Evolutionary conservation across 1,284 basidiomycete genomes (phyloP).

Genomic region (Apiotrichum gamsii): DNA sequence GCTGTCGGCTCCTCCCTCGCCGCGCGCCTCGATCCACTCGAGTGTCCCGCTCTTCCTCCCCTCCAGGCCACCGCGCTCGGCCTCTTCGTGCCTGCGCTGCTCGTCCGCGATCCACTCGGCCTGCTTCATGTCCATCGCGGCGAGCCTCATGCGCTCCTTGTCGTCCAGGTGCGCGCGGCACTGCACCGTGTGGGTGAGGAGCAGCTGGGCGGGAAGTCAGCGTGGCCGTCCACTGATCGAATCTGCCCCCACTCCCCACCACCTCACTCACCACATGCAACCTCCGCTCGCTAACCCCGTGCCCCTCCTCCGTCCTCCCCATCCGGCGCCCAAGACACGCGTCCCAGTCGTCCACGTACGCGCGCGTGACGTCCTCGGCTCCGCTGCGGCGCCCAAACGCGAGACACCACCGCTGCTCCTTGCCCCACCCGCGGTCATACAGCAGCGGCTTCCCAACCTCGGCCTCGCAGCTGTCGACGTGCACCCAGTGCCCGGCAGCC

Average conservation of each 20-base stretch:
- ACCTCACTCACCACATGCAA: slow-evolving; percentile 32
- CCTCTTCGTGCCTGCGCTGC: slow-evolving; percentile 23
- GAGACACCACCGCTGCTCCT: slow-evolving; percentile 50
- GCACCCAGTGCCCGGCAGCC: slow-evolving; percentile 46
- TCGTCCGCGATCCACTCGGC: slow-evolving; percentile 36
- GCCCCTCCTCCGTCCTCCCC: slow-evolving; percentile 15
- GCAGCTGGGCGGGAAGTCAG: slow-evolving; percentile 16
- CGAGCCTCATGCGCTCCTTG: slow-evolving; percentile 19
- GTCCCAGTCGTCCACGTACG: slow-evolving; percentile 46
- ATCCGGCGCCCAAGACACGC: slow-evolving; percentile 21
- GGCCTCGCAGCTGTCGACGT: slow-evolving; percentile 49
- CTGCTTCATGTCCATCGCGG: slow-evolving; percentile 39
- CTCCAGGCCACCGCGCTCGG: slow-evolving; percentile 28
- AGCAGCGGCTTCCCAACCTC: slow-evolving; percentile 46
- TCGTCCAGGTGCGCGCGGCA: slow-evolving; percentile 6
- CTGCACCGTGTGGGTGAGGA: slow-evolving; percentile 23
- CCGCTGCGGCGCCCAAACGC: slow-evolving; percentile 48
- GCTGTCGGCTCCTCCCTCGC: slow-evolving; percentile 41
- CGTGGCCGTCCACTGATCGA: background rate
- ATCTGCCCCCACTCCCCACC: background rate
- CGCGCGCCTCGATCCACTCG: slow-evolving; percentile 47
- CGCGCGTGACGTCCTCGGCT: slow-evolving; percentile 48
- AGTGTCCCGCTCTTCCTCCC: slow-evolving; percentile 44
- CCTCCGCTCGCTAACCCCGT: slow-evolving; percentile 32
- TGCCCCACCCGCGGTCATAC: slow-evolving; percentile 51